Percentiles rank a stretch among this genome's conserved stretches.
Conservation (phyloP, 2,329 filamentous ascomycete species). For the Venturia pyrina region DNA sequence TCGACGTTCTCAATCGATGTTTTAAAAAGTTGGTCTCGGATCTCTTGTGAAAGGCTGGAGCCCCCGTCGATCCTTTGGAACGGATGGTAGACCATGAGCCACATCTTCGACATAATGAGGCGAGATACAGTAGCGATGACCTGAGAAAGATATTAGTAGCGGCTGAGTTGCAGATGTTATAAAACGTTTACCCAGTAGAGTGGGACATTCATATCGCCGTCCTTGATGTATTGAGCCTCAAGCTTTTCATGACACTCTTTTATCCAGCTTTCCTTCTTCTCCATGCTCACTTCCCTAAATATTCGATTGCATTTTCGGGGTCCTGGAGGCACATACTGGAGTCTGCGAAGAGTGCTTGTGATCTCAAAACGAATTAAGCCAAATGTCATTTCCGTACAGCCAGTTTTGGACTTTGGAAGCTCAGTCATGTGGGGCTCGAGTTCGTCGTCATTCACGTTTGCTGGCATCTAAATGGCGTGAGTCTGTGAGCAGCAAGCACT, state of each 20-base stretch:
- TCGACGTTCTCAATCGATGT: slow-evolving; percentile 68
- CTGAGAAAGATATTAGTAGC: not conserved
- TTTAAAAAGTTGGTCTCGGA: slow-evolving; percentile 58
- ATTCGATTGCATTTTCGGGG: slow-evolving; percentile 31
- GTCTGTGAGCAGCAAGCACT: not conserved
- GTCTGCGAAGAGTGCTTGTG: slow-evolving; percentile 35
- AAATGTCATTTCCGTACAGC: slow-evolving; percentile 51
- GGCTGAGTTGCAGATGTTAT: not conserved
- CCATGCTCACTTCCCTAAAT: slow-evolving; percentile 33
- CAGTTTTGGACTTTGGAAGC: slow-evolving; percentile 36
- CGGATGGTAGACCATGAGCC: slow-evolving; percentile 66
- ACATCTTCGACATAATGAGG: slow-evolving; percentile 68
- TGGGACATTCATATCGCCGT: slow-evolving; percentile 46
- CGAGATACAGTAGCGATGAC: slow-evolving; percentile 38
- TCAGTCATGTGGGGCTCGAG: slow-evolving; percentile 39
- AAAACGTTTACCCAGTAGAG: slow-evolving; percentile 52
- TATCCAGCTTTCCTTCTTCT: slow-evolving; percentile 41
- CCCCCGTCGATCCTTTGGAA: slow-evolving; percentile 51
- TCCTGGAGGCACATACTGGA: slow-evolving; percentile 35
- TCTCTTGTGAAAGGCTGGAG: slow-evolving; percentile 48
- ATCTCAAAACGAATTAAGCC: slow-evolving; percentile 45
- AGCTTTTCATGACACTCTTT: slow-evolving; percentile 36
- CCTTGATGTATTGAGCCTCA: slow-evolving; percentile 39
- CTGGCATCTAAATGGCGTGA: slow-evolving; percentile 37
- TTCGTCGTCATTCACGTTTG: slow-evolving; percentile 47